Evolutionary conservation across 2,329 filamentous ascomycete species (phyloP).

Genomic region (Alternaria tenuissima): DNA sequence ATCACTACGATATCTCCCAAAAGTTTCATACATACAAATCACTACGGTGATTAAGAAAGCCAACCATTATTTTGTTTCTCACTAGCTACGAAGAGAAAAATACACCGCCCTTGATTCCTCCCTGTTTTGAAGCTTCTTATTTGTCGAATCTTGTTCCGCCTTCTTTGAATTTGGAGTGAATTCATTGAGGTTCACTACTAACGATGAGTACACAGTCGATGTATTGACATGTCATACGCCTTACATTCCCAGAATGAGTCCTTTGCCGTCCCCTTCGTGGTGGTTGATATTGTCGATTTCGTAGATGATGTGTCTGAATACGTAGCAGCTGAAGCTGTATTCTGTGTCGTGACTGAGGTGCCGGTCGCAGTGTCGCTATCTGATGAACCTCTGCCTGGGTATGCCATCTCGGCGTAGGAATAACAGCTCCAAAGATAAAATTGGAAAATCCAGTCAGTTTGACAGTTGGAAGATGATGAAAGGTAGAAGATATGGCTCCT

Average conservation of each 20-base stretch:
- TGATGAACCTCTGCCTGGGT: background rate
- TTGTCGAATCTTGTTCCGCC: background rate
- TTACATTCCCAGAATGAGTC: background rate
- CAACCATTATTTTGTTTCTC: too few species aligned
- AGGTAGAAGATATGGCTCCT: background rate
- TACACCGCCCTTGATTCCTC: background rate
- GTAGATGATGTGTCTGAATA: background rate
- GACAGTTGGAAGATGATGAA: background rate
- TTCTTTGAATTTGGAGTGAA: background rate
- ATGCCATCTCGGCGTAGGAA: background rate
- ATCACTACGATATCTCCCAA: accelerated
- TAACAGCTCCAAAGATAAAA: background rate
- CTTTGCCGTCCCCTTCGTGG: accelerated
- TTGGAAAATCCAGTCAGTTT: accelerated
- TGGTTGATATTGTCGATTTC: background rate
- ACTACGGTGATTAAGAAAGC: background rate
- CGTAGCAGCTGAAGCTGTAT: background rate
- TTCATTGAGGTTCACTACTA: background rate
- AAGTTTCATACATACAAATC: background rate
- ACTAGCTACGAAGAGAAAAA: background rate
- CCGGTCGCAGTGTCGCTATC: background rate
- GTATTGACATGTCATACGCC: background rate
- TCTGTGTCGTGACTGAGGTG: background rate
- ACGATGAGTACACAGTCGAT: background rate
- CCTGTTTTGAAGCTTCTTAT: accelerated